Percentiles rank a stretch among this genome's conserved stretches.
Evolutionary conservation across 2,329 filamentous ascomycete genomes (phyloP).

Genomic region (Monosporascus ibericus): DNA sequence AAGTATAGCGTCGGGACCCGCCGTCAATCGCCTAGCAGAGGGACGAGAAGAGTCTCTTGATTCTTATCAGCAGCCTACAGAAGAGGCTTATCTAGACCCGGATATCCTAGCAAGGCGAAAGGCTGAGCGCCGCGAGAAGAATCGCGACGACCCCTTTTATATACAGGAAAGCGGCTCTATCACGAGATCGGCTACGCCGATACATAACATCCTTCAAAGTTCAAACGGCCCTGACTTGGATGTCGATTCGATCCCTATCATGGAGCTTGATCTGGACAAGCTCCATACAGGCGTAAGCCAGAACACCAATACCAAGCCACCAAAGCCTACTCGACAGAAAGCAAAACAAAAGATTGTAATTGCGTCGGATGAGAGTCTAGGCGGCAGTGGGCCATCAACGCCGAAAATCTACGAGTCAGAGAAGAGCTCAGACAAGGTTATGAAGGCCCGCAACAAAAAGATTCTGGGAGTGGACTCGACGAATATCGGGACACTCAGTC

Average conservation of each 20-base stretch:
- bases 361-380: conserved; percentile 67
- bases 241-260: conserved; percentile 91
- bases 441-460: conserved; percentile 44
- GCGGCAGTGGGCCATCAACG: conserved; percentile 41
- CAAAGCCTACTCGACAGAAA: conserved; percentile 28
- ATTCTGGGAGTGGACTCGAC: conserved; percentile 85
- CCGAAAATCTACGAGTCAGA: conserved; percentile 49
- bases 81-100: conserved; percentile 64
- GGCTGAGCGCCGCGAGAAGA: conserved; percentile 71
- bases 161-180: conserved; percentile 54
- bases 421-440: conserved; percentile 39
- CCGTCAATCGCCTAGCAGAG: conserved; percentile 46
- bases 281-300: conserved; percentile 26
- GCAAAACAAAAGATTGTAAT: conserved; percentile 59
- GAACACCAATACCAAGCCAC: conserved; percentile 23
- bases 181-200: conserved; percentile 64
- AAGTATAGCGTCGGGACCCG: conserved; percentile 50
- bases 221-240: conserved; percentile 76
- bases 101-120: conserved; percentile 69
- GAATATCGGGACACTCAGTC: conserved; percentile 64
- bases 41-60: conserved; percentile 36
- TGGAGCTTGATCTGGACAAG: conserved; percentile 76
- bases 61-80: conserved; percentile 55
- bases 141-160: conserved; percentile 94
- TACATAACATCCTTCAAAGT: conserved; percentile 68